Evolutionary conservation across 148 eudicot genomes (phyloP).

Genomic region (Rhododendron henanense): DNA sequence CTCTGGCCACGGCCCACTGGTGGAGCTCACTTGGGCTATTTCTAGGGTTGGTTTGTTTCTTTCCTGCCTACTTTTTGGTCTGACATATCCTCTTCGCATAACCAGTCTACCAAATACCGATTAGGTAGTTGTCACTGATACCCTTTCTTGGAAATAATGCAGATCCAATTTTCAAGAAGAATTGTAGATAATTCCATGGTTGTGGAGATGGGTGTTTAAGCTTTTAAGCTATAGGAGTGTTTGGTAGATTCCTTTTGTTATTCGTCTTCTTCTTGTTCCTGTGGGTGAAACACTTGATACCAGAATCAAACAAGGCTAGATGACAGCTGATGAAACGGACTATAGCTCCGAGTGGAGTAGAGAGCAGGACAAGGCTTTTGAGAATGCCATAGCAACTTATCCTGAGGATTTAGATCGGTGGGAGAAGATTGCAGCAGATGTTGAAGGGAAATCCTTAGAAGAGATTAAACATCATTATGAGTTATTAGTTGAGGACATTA

Average conservation of each 20-base stretch:
- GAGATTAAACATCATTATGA: constrained; percentile 80
- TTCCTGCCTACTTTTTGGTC: constrained; percentile 15
- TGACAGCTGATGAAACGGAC: constrained; percentile 49
- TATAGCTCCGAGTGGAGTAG: constrained; percentile 58
- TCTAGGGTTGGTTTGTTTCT: constrained; percentile 11
- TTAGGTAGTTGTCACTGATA: constrained; percentile 15
- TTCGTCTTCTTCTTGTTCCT: constrained; percentile 8
- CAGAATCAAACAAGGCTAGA: constrained; percentile 26
- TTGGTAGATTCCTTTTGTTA: background rate
- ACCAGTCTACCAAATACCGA: background rate
- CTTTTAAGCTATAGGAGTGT: background rate
- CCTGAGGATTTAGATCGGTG: constrained; percentile 66
- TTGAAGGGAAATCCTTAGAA: constrained; percentile 69
- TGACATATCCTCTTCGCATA: constrained; percentile 20
- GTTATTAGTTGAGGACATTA: constrained; percentile 63
- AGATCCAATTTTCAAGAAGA: constrained; percentile 11
- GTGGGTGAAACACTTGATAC: constrained; percentile 16
- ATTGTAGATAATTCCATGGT: constrained; percentile 9
- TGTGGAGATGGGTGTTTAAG: background rate
- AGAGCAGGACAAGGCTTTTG: constrained; percentile 84
- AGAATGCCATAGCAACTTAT: constrained; percentile 72
- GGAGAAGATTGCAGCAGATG: constrained; percentile 73
- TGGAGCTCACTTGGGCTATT: constrained; percentile 23
- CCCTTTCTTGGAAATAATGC: constrained; percentile 15
- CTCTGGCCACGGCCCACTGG: constrained; percentile 17